Base-by-base conservation (phyloP, 2,329 filamentous ascomycete genomes). In the Fusarium napiforme region DNA sequence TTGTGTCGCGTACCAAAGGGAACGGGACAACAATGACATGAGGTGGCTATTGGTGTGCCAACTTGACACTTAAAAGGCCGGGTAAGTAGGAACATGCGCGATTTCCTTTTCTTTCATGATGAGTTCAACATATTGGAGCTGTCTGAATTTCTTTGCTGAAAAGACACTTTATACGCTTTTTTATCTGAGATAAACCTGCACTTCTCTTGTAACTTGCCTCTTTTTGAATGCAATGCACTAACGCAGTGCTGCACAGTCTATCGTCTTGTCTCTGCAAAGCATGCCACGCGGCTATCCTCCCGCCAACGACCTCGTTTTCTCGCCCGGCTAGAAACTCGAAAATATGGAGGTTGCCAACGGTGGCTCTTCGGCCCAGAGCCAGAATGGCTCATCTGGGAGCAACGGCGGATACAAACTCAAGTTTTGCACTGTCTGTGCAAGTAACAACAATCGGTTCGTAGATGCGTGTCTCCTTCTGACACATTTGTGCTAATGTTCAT, bases 401-500 rank as follows among this genome's bases (percentile, higher is more conserved):
- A 86, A 86, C 32, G 85, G 85, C n/a, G 89, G 87, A 59, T 97
- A 92, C 87, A 97, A 96, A 84, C 89, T 99, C 71, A 97, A 93
- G 80, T 98, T 98, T 84, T 98, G 95, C 86, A 98, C 96, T 6
- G 96, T 99, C n/a, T 99, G 96, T 84, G 96, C 96, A 12, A 97
- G 95, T 79, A 99, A 99, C 79, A 95, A 99, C 83, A 99, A 99
- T 80, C 91, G 96, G 90, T 97, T 87, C 72, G 87, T 78, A 55
- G 26, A 61, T 42, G n/a, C n/a, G 26, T 57, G 21, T 30, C 49
- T 16, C 28, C 11, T 43, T 12, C 37, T 19, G 21, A 36, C 36
- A 55, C 34, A 14, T 26, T 32, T 45, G 40, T 50, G 52, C 59
- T 63, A 60, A 71, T 64, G 46, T 63, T 37, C 23, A 28, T 34